A percentile compares a stretch with the other conserved stretches of the same genome.
Evolutionary conservation across 129 eudicot species (phyloP).

Genomic region (Scalesia atractyloides): DNA sequence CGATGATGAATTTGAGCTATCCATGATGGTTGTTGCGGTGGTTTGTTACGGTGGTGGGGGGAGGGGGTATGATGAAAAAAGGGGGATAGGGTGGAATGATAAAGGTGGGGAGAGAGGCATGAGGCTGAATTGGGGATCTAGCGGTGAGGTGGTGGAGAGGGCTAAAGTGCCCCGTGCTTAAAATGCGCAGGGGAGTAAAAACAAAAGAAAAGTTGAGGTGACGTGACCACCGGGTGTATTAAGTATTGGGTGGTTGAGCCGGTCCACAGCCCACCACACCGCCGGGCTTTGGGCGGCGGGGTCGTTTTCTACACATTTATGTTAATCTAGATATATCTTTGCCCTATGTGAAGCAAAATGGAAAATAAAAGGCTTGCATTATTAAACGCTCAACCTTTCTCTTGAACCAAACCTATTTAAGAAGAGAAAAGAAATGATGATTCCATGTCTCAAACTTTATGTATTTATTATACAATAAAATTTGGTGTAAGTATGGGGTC

Average conservation of each 20-base stretch:
- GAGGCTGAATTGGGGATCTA: slow-evolving; percentile 37
- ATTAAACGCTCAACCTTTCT: neutral
- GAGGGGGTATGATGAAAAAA: slow-evolving; percentile 5
- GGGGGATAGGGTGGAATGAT: slow-evolving; percentile 17
- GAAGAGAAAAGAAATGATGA: neutral
- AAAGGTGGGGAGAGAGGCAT: slow-evolving; percentile 8
- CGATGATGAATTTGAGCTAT: neutral
- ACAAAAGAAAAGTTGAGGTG: slow-evolving; percentile 12
- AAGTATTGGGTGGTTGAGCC: slow-evolving; percentile 34
- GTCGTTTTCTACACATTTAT: neutral
- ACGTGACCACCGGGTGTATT: slow-evolving; percentile 29
- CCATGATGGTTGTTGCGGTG: neutral
- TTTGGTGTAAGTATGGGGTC: neutral
- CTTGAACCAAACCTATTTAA: neutral
- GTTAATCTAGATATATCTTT: neutral
- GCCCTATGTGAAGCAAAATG: neutral
- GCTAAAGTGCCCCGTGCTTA: slow-evolving; percentile 26
- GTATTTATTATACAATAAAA: neutral
- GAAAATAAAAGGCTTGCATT: neutral
- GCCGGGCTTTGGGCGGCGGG: slow-evolving; percentile 38
- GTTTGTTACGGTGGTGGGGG: neutral
- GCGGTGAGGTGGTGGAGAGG: slow-evolving; percentile 37
- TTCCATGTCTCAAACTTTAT: neutral
- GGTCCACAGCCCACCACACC: slow-evolving; percentile 25
- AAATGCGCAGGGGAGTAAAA: slow-evolving; percentile 21